Evolutionary conservation across 1,139 yeast genomes (phyloP).

Genomic region (Taphrina sp.): DNA sequence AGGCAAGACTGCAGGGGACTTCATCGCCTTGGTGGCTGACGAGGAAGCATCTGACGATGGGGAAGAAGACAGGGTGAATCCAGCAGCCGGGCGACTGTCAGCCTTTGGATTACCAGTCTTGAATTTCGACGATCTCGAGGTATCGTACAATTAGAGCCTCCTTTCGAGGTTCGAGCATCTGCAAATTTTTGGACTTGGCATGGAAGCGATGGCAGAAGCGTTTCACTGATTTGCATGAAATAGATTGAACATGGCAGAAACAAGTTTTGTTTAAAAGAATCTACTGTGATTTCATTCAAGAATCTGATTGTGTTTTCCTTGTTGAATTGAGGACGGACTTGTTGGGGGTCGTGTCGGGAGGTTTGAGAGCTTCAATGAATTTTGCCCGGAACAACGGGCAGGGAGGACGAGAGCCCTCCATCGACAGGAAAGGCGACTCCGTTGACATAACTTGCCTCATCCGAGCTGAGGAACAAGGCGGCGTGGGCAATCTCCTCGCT

Average conservation of each 20-base stretch:
- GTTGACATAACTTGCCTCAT: slow-evolving; percentile 35
- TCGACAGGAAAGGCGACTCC: slow-evolving; percentile 34
- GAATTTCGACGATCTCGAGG: slow-evolving; percentile 22
- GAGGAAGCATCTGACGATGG: slow-evolving; percentile 1
- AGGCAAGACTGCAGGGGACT: slow-evolving; percentile 12
- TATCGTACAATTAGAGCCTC: too few relatives aligned
- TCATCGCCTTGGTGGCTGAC: slow-evolving; percentile 22
- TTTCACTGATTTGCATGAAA: too few relatives aligned
- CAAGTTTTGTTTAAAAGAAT: too few relatives aligned
- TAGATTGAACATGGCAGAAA: too few relatives aligned
- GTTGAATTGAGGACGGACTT: too few relatives aligned
- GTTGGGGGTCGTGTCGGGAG: too few relatives aligned
- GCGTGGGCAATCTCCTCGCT: slow-evolving; percentile 35
- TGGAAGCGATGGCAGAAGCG: too few relatives aligned
- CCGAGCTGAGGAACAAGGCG: slow-evolving; percentile 33
- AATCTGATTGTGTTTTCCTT: too few relatives aligned
- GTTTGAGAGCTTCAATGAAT: slow-evolving; percentile 14
- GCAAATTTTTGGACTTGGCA: too few relatives aligned
- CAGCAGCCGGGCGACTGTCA: not conserved
- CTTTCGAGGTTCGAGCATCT: too few relatives aligned
- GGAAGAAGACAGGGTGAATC: not conserved
- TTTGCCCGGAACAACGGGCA: slow-evolving; percentile 36
- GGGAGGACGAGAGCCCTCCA: slow-evolving; percentile 35
- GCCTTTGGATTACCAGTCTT: slow-evolving; percentile 14
- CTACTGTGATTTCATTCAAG: too few relatives aligned